Percentiles rank a stretch among this genome's conserved stretches.
Conservation (phyloP, 805 yeast species). For the Ogataea trehalophila region DNA sequence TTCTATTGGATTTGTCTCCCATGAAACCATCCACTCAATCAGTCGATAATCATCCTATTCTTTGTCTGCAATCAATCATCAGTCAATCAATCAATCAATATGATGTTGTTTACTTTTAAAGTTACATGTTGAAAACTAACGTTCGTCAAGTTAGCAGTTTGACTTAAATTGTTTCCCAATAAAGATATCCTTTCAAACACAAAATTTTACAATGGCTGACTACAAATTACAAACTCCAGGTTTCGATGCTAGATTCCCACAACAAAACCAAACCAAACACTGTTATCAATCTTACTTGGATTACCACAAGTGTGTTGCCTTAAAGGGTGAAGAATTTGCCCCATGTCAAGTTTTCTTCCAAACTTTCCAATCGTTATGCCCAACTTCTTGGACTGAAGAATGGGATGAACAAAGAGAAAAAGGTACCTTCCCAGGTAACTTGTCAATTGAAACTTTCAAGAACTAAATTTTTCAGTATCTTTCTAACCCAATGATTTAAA, state of each 20-base stretch:
- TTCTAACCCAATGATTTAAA: neutral
- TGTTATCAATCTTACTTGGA: constrained; percentile 98
- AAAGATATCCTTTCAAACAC: neutral
- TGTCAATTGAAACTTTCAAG: constrained; percentile 31
- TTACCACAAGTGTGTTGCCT: constrained; percentile 94
- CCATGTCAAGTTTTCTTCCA: constrained; percentile 95
- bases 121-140: too few species aligned
- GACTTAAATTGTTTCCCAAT: neutral
- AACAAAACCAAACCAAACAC: constrained; percentile 96
- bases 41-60: too few species aligned
- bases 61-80: neutral
- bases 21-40: too few species aligned
- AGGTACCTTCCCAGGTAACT: constrained; percentile 38
- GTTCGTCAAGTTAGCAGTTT: too few species aligned
- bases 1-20: too few species aligned
- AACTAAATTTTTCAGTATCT: constrained; percentile 1
- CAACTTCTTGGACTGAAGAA: constrained; percentile 76
- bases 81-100: constrained; percentile 1
- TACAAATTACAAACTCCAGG: constrained; percentile 59
- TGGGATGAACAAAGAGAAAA: constrained; percentile 81
- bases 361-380: constrained; percentile 84
- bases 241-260: constrained; percentile 92
- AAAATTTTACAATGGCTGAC: constrained; percentile 29
- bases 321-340: constrained; percentile 97
- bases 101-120: too few species aligned